phyloP scores from a whole-genome alignment of 2,329 filamentous ascomycete species.

The Rhynchosporium agropyri region DNA sequence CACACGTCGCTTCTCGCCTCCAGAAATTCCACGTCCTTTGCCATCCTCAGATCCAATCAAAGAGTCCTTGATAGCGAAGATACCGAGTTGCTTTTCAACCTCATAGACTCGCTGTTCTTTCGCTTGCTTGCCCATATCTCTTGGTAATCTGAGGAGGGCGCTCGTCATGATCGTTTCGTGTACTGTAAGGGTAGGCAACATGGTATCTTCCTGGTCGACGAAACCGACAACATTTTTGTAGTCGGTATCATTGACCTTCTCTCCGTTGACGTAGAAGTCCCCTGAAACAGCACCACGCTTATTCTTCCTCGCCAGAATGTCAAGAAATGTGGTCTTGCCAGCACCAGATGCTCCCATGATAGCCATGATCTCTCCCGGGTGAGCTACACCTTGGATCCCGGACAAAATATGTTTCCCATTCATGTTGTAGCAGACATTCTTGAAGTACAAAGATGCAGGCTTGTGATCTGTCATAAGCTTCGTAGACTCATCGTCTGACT shows the following conservation, averaged over 20 bases:
- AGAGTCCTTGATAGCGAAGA: conserved; percentile 90
- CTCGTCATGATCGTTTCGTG: conserved; percentile 98
- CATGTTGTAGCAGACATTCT: conserved; percentile 82
- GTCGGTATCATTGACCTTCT: conserved; percentile 80
- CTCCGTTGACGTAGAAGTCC: conserved; percentile 90
- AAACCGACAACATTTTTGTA: conserved; percentile 94
- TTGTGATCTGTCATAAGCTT: conserved; percentile 92
- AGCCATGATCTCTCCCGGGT: conserved; percentile 91
- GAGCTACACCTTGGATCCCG: conserved; percentile 81
- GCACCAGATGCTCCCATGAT: conserved; percentile 99
- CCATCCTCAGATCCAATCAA: conserved; percentile 96
- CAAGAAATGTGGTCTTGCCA: conserved; percentile 95
- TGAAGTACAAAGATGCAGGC: conserved; percentile 84
- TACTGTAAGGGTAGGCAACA: conserved; percentile 93
- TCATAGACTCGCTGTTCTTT: conserved; percentile 92
- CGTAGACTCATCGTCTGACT: conserved; percentile 83
- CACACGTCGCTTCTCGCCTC: conserved; percentile 93
- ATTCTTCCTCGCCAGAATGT: conserved; percentile 95
- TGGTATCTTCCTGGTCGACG: conserved; percentile 97
- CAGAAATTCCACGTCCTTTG: conserved; percentile 91
- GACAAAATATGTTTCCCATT: conserved; percentile 86
- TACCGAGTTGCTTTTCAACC: conserved; percentile 94
- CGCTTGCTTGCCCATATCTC: conserved; percentile 82
- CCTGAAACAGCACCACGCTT: conserved; percentile 81
- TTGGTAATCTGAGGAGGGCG: conserved; percentile 86